Evolutionary conservation across 352 stramenopile species (phyloP).

Genomic region (Globisporangium orthogonon): DNA sequence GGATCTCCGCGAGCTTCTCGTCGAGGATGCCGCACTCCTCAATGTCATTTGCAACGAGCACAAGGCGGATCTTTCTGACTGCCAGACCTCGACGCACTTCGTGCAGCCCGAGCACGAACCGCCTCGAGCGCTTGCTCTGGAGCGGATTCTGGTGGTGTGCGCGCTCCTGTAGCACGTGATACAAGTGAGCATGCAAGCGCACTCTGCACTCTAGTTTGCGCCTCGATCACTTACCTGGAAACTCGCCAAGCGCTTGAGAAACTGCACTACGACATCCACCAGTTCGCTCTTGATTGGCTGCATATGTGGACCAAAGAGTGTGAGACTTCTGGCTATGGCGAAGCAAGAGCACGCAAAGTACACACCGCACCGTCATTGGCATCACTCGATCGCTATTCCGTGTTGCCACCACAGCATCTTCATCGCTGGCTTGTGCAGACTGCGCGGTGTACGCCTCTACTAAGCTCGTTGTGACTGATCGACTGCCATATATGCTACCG

Average conservation of each 20-base stretch:
- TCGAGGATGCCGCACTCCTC: conserved; percentile 9
- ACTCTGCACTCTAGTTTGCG: not conserved
- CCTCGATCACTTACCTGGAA: conserved; percentile 6
- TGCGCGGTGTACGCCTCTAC: not conserved
- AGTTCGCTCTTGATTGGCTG: conserved; percentile 1
- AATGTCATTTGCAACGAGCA: conserved; percentile 10
- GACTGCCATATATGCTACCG: conserved; percentile 4
- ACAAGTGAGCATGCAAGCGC: too few species aligned
- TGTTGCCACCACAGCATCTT: not conserved
- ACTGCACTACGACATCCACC: not conserved
- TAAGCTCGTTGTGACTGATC: not conserved
- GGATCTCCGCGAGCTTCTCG: conserved; percentile 7
- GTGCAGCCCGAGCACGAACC: conserved; percentile 13
- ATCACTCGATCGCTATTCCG: not conserved
- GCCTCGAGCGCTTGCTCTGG: conserved; percentile 12
- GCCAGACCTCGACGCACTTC: conserved; percentile 9
- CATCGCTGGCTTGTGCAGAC: not conserved
- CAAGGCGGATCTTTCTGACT: conserved; percentile 7
- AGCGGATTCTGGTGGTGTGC: conserved; percentile 9
- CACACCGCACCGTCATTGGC: not conserved
- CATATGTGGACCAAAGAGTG: not conserved
- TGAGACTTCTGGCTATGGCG: not conserved
- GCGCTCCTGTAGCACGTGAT: conserved; percentile 4
- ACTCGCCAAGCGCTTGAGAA: conserved; percentile 12
- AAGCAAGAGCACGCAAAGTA: not conserved